Evolutionary conservation across 345 rosid genomes (phyloP).

Genomic region (Rhizophora mangle): DNA sequence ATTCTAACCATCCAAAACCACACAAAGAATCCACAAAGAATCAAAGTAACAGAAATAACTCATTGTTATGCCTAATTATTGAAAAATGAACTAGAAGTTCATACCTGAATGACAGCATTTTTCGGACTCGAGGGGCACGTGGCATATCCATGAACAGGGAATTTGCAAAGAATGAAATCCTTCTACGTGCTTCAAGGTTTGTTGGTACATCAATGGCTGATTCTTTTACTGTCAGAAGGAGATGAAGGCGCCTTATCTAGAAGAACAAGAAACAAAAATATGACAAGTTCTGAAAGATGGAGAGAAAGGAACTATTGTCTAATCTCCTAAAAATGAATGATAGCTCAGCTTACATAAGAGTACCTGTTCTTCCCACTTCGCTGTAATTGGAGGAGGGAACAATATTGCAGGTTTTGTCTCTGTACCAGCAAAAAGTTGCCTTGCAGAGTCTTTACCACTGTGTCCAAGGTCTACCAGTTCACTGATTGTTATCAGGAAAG

Average conservation of each 20-base stretch:
- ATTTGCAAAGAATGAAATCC: conserved; percentile 88
- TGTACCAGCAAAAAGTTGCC: conserved; percentile 93
- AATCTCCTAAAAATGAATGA: conserved; percentile 3
- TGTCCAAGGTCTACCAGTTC: conserved; percentile 83
- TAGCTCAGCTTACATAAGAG: conserved; percentile 7
- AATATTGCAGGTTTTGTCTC: conserved; percentile 79
- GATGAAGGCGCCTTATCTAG: conserved; percentile 88
- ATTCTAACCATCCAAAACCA: conserved; percentile 6
- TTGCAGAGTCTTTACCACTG: conserved; percentile 83
- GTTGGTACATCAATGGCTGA: conserved; percentile 83
- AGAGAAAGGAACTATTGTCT: conserved; percentile 3
- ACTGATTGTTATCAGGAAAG: conserved; percentile 36
- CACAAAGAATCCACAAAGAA: conserved; percentile 13
- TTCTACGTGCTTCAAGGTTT: conserved; percentile 96
- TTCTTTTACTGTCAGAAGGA: conserved; percentile 88
- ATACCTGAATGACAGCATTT: conserved; percentile 94
- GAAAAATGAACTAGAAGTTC: conserved; percentile 3
- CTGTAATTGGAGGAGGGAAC: conserved; percentile 70
- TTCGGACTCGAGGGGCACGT: conserved; percentile 84
- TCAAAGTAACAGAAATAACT: not conserved
- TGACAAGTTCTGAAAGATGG: conserved; percentile 3
- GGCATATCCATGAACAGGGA: conserved; percentile 99
- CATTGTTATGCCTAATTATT: conserved; percentile 3
- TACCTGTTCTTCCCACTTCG: conserved; percentile 98
- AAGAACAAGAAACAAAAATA: conserved; percentile 17